phyloP scores from a whole-genome alignment of 192 early-diverging fungal genomes.

The Coemansia sp. region DNA sequence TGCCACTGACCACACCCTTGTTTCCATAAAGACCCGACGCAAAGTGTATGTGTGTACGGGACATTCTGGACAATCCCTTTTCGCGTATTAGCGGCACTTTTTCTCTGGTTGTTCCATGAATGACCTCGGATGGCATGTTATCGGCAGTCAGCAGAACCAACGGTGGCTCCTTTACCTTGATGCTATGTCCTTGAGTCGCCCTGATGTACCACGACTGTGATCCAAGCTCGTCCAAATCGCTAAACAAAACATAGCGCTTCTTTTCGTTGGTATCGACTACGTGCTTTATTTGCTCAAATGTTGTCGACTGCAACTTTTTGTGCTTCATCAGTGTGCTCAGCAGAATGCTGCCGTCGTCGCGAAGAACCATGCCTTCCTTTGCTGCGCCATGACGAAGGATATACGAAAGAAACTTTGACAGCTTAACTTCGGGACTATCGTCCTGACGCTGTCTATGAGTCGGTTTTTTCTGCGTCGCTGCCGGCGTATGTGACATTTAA shows the following conservation, averaged over 20 bases:
- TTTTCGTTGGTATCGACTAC: constrained; percentile 80
- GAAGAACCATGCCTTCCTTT: constrained; percentile 70
- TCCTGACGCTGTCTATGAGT: background rate
- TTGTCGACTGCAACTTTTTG: constrained; percentile 57
- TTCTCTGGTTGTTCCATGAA: constrained; percentile 32
- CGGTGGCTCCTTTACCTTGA: constrained; percentile 44
- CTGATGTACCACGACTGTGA: constrained; percentile 60
- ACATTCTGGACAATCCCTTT: constrained; percentile 72
- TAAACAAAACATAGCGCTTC: constrained; percentile 68
- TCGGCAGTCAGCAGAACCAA: constrained; percentile 26
- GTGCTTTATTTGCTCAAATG: constrained; percentile 60
- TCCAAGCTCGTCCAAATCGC: constrained; percentile 20
- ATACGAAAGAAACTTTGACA: constrained; percentile 80
- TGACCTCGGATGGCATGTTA: constrained; percentile 24
- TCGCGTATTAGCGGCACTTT: constrained; percentile 40
- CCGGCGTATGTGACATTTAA: background rate
- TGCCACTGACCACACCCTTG: constrained; percentile 69
- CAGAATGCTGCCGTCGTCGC: constrained; percentile 71
- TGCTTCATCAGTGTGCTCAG: constrained; percentile 62
- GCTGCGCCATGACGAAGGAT: constrained; percentile 81
- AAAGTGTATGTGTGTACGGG: constrained; percentile 89
- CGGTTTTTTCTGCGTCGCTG: background rate
- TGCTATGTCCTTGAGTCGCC: constrained; percentile 85
- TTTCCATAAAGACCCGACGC: constrained; percentile 68
- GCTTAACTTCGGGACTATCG: constrained; percentile 47